Evolutionary conservation across 2,329 filamentous ascomycete species (phyloP), one percentile per base, ranked within the genome.

Genomic region (Verticillium nonalfalfae): DNA sequence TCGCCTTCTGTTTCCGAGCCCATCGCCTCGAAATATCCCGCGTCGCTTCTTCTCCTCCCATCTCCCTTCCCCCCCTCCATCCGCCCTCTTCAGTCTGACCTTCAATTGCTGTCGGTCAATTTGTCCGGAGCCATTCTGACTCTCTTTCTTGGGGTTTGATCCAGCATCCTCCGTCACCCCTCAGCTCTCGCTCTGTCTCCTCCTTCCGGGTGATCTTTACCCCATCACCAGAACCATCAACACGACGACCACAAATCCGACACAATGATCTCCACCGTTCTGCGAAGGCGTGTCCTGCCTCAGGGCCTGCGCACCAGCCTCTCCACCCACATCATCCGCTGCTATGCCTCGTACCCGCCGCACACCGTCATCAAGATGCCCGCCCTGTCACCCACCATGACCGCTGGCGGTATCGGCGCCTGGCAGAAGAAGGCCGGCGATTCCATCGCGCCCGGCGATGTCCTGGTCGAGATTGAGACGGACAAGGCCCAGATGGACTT

Each of bases 401-500:
- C 91, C 66, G 84, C 91, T 65, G 95, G 95, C 75, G 97, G 96
- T 82, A 96, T 99, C 77, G 96, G 95, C 71, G 82, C 88, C 66
- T 99, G 95, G 95, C 92, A 98, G 82, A 99, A 98, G 86, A 96
- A 97, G 82, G 84, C 88, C 68, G 95, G 95, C 74, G 95, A 99
- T 77, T 73, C 82, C 65, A 88, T 99, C 76, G 81, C 86, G 62
- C 93, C 96, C 59, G 95, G 95, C 75, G 95, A 99, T 75, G 95
- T 99, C 56, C 81, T 99, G 69, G 93, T 97, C 69, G 93, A 97
- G 84, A 97, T 98, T 72, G 95, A 99, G 85, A 99, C 95, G 71
- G 95, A 99, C 80, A 99, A 99, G 85, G 95, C 95, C 67, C 95
- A 98, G 82, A 99, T 99, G 95, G 95, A 99, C 82, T 98, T 99